Evolutionary conservation across 2,329 filamentous ascomycete species (phyloP).

Genomic region (Alternaria dauci): DNA sequence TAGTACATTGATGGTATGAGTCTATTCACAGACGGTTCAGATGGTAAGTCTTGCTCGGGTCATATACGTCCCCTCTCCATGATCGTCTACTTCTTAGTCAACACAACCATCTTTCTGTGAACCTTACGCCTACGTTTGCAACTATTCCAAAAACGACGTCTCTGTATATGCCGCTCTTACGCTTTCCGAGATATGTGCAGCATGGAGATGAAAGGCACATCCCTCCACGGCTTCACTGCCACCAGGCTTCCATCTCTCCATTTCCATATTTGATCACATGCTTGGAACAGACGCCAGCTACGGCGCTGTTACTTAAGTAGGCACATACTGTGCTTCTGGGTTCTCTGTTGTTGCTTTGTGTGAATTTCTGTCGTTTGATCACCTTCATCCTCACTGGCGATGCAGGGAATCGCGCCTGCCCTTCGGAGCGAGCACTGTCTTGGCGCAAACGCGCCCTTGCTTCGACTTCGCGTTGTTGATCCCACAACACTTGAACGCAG

Average conservation of each 20-base stretch:
- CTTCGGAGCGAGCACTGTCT: slow-evolving; percentile 9
- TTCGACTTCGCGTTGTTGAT: background rate
- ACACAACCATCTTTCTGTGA: background rate
- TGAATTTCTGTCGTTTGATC: background rate
- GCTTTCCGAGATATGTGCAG: background rate
- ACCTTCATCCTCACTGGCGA: background rate
- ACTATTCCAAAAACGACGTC: background rate
- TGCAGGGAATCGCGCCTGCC: background rate
- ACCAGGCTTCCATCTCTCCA: background rate
- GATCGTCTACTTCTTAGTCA: background rate
- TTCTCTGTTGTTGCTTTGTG: background rate
- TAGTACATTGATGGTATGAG: background rate
- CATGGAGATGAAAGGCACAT: background rate
- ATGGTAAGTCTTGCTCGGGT: background rate
- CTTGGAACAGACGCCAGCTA: background rate
- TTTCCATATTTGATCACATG: background rate
- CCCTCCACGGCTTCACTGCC: background rate
- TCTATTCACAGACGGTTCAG: no score
- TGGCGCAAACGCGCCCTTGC: slow-evolving; percentile 25
- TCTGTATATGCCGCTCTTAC: background rate
- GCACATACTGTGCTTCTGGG: background rate
- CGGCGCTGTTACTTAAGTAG: background rate
- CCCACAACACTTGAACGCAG: background rate
- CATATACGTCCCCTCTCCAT: background rate
- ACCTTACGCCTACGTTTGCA: background rate